A percentile compares a stretch with the other conserved stretches of the same genome.
Conservation (phyloP, 306 rosid genomes). For the Rubus idaeus region DNA sequence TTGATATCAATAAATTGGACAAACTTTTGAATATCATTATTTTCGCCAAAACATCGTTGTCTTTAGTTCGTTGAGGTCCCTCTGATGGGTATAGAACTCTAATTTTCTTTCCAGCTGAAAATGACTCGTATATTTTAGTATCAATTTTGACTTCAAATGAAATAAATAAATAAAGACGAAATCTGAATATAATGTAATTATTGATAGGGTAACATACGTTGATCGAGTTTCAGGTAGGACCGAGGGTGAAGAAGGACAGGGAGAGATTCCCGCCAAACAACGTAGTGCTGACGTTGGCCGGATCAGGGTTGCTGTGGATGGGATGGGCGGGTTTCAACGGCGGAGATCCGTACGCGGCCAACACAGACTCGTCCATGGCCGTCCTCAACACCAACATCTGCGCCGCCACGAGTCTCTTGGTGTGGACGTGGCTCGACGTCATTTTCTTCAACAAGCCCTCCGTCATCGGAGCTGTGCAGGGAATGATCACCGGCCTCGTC, state of each 20-base stretch:
- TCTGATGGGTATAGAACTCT: neutral
- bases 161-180: neutral
- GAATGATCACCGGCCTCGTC: slow-evolving; percentile 81
- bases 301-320: slow-evolving; percentile 68
- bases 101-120: neutral
- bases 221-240: slow-evolving; percentile 53
- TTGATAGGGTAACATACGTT: neutral
- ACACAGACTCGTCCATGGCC: slow-evolving; percentile 64
- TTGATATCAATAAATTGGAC: neutral
- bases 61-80: neutral
- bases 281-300: slow-evolving; percentile 56
- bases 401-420: slow-evolving; percentile 69
- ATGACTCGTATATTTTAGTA: neutral
- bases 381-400: slow-evolving; percentile 74
- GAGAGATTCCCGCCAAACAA: slow-evolving; percentile 81
- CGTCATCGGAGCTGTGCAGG: slow-evolving; percentile 79
- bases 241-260: slow-evolving; percentile 50
- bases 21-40: neutral
- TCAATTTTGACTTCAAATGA: neutral
- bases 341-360: slow-evolving; percentile 74
- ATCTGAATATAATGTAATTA: neutral
- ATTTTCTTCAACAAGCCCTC: slow-evolving; percentile 72
- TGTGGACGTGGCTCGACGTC: slow-evolving; percentile 68
- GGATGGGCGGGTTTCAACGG: slow-evolving; percentile 89
- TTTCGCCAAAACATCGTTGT: neutral